These are phyloP conservation scores for Saccharomyces kudriavzevii DNA, from an alignment of 805 yeast genomes.

Conservation along the genomic window DNA sequence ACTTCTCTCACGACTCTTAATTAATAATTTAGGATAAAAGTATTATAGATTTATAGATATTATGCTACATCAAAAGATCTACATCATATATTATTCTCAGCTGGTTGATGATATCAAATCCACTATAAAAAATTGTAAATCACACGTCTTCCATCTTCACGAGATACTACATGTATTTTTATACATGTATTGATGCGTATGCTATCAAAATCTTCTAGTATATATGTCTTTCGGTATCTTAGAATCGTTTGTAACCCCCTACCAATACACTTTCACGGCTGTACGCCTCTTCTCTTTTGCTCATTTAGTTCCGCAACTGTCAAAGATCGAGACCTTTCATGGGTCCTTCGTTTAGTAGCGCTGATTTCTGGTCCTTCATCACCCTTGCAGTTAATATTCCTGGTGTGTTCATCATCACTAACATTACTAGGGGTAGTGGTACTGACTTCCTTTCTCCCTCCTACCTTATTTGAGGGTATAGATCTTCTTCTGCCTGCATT, in stretches of 20 bases:
- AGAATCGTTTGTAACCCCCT: not conserved
- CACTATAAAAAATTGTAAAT: not conserved
- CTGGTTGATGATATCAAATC: not conserved
- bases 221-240: not conserved
- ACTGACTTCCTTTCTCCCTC: not conserved
- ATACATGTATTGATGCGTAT: not conserved
- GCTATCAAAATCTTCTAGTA: not conserved
- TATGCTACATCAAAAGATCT: not conserved
- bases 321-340: not conserved
- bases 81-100: not conserved
- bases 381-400: not conserved
- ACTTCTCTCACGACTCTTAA: not conserved
- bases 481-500: slow-evolving; percentile 9
- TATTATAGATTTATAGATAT: not conserved
- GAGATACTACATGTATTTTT: not conserved
- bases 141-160: not conserved
- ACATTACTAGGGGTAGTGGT: not conserved
- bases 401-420: not conserved
- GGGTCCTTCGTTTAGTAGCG: not conserved
- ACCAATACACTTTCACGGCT: not conserved
- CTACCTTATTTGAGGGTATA: not conserved
- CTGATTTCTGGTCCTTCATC: not conserved
- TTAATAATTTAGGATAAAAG: not conserved
- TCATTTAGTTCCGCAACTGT: not conserved
- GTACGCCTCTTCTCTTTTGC: not conserved